These are phyloP conservation scores for Fulvia fulva DNA, from an alignment of 2,329 filamentous ascomycete genomes.

Conservation along the genomic window DNA sequence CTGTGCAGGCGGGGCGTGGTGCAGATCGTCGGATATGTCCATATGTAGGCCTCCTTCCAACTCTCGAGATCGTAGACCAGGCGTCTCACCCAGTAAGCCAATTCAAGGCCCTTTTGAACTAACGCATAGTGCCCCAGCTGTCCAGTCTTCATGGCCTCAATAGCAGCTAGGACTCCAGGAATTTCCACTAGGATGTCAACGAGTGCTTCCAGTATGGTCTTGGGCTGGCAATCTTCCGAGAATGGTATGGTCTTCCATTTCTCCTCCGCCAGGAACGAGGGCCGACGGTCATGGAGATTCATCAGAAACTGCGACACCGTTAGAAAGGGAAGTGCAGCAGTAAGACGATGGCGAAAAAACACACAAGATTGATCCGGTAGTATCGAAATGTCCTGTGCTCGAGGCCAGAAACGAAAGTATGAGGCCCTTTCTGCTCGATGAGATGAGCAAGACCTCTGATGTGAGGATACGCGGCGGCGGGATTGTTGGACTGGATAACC, in stretches of 20 bases:
- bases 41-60: conserved; percentile 7
- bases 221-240: conserved; percentile 9
- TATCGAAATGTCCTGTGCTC: conserved; percentile 12
- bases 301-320: conserved; percentile 1
- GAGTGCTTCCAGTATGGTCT: conserved; percentile 7
- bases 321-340: not conserved
- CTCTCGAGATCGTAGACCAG: conserved; percentile 5
- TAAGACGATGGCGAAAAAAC: not conserved
- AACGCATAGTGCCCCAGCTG: conserved; percentile 1
- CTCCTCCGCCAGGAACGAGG: conserved; percentile 4
- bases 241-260: conserved; percentile 9
- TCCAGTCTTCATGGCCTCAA: not conserved
- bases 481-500: not conserved
- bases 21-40: conserved; percentile 5
- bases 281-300: conserved; percentile 3
- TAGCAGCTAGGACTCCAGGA: conserved; percentile 5
- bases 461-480: conserved; percentile 5
- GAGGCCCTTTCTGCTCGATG: conserved; percentile 9
- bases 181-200: conserved; percentile 5
- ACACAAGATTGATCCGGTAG: conserved; percentile 8
- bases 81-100: conserved; percentile 3
- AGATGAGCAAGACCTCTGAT: conserved; percentile 6
- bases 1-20: not conserved
- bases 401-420: conserved; percentile 3
- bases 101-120: conserved; percentile 6